These are phyloP conservation scores for Candida sanyaensis DNA, from an alignment of 1,139 yeast genomes.

Conservation along the genomic window DNA sequence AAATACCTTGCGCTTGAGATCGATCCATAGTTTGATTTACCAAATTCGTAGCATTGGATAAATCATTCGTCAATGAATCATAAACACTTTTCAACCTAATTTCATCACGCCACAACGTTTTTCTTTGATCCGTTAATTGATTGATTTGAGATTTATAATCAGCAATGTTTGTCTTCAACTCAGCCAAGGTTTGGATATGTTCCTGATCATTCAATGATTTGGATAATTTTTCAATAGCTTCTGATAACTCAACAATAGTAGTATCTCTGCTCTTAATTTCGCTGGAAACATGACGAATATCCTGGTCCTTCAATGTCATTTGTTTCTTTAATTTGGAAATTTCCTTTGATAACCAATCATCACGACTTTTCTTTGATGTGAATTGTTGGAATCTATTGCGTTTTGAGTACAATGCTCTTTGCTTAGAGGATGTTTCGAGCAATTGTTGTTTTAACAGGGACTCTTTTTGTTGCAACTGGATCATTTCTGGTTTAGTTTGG, in stretches of 20 bases:
- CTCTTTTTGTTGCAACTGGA: slow-evolving; percentile 44
- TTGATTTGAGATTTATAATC: slow-evolving; percentile 41
- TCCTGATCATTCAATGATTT: slow-evolving; percentile 27
- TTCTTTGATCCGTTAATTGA: slow-evolving; percentile 65
- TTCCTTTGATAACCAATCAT: slow-evolving; percentile 60
- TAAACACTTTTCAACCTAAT: slow-evolving; percentile 57
- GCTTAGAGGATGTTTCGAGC: slow-evolving; percentile 49
- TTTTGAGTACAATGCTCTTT: slow-evolving; percentile 69
- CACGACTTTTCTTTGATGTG: slow-evolving; percentile 56
- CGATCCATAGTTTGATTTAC: slow-evolving; percentile 77
- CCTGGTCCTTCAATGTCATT: slow-evolving; percentile 24
- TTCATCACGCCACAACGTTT: slow-evolving; percentile 79
- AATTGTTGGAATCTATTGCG: slow-evolving; percentile 73
- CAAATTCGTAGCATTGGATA: slow-evolving; percentile 56
- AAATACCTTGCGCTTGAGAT: slow-evolving; percentile 66
- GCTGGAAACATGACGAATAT: slow-evolving; percentile 21
- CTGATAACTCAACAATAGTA: slow-evolving; percentile 21
- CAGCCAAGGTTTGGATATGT: slow-evolving; percentile 21
- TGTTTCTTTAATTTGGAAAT: slow-evolving; percentile 23
- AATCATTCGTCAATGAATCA: slow-evolving; percentile 57
- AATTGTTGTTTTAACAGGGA: slow-evolving; percentile 38
- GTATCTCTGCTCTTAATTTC: slow-evolving; percentile 21
- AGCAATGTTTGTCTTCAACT: slow-evolving; percentile 36
- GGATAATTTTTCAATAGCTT: slow-evolving; percentile 44
- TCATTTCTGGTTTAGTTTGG: slow-evolving; percentile 43